Evolutionary conservation across 495 filamentous ascomycete species (phyloP), one percentile per base, ranked within the genome.

Genomic region (Penicillium cataractarum): DNA sequence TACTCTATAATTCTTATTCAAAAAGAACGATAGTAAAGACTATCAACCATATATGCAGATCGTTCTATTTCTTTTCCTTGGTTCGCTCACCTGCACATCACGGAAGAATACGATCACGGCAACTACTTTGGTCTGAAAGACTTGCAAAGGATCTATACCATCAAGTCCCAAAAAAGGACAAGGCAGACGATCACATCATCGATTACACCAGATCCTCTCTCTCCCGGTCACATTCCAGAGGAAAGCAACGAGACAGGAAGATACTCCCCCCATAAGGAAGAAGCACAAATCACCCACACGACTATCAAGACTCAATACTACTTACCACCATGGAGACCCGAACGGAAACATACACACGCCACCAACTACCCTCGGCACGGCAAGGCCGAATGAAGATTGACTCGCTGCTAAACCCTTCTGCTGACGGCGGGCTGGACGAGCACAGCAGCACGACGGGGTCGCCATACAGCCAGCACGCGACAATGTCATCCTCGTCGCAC

Each of bases 361-460:
- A 37, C 32, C 64, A 64, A 26, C 65, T 67, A 51, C 64, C 65
- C 21, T 61, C 72, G 33, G 56, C 65, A 44, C 72, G 73, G 9
- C 72, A 72, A 66, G 75, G 73, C 57, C 70, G 69, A 49, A 80
- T 80, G 74, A 76, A 75, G 37, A 80, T 80, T 58, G 76, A 78
- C 58, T 67, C 74, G 9, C 60, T 80, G 19, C 61, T 80, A 8
- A 80, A 80, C 37, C 76, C 71, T 12, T 62, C 55, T 6, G 51
- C n/a, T 15, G 32, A 54, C n/a, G 26, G 29, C 24, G 69, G 71
- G 19, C 22, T 59, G 5, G 61, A 61, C 15, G 61, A 56, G 31
- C 52, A 53, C 31, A 65, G 68, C 37, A 57, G 32, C n/a, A 29
- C 65, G 26, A 58, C 60, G 13, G 60, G 54, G 19, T 69, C 71